phyloP scores from a whole-genome alignment of 129 eudicot genomes.

The Arctium lappa region DNA sequence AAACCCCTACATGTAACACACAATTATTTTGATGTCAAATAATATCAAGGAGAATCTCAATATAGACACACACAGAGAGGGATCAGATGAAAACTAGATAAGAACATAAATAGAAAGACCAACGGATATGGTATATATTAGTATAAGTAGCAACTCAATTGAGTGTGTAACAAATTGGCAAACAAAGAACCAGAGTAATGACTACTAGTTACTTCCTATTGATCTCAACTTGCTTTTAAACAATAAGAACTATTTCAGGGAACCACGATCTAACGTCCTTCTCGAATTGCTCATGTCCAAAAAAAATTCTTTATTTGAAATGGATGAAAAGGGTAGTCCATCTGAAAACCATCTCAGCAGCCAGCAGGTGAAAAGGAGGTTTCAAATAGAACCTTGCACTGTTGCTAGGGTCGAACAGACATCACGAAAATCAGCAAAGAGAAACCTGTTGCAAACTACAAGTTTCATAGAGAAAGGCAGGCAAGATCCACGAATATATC shows the following conservation, averaged over 20 bases:
- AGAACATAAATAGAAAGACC: conserved; percentile 2
- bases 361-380: neutral
- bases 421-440: neutral
- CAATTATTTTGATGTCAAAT: neutral
- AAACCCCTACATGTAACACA: conserved; percentile 62
- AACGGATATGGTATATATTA: conserved; percentile 7
- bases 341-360: neutral
- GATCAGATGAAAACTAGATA: neutral
- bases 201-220: neutral
- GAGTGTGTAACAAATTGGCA: conserved; percentile 12
- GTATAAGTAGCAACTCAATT: conserved; percentile 11
- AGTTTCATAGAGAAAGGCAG: neutral
- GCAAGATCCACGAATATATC: neutral
- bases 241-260: neutral
- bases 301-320: neutral
- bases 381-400: conserved; percentile 1
- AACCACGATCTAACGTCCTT: neutral
- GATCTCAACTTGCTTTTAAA: neutral
- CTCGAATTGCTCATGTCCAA: neutral
- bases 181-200: neutral
- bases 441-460: neutral
- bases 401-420: neutral
- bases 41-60: neutral
- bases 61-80: neutral
- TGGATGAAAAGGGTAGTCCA: neutral